Base-by-base conservation (phyloP, 169 alveolate species). In the Cryptosporidium sp. region DNA sequence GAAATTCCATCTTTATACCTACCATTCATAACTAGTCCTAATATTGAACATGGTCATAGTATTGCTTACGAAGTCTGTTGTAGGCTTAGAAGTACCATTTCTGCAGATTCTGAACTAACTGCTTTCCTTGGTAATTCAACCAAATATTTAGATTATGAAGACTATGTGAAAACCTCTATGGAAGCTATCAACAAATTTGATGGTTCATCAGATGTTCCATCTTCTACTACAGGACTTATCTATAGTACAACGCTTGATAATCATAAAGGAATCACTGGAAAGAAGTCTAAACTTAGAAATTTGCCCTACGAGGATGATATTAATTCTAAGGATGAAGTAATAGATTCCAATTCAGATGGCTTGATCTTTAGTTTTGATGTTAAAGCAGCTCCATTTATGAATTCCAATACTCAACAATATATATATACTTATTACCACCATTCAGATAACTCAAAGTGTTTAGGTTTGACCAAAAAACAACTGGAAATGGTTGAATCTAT, bases 381-480 rank as follows among this genome's bases (percentile, higher is more conserved):
- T 12, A 80, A 80, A 18, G 72, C 70, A n/a, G 89, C 89, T 80
- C 89, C 89, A 39, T 80, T 80, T 65, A 80, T 80, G 89, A 61
- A 80, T 29, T 80, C 69, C n/a, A 80, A 37, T 31, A 61, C 73
- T 42, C 89, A 65, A 6, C 89, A 80, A 42, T 39, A 62, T 31
- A 60, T 80, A 26, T 80, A 62, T 62, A 62, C 80, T 16, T 80
- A 80, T 44, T 65, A 80, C n/a, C 72, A 80, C n/a, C 72, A 39
- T 29, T 29, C 29, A 39, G 89, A 80, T 29, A 80, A 60, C 44
- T 16, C 89, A 0, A 80, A 80, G 45, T 80, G 89, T 62, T 65
- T 80, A 7, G 89, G 89, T 6, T 80, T 80, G 23, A 61, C 73
- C 21, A 42, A 60, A 35, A 44, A 44, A 8, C 89, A 80, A 45